A percentile compares a stretch with the other conserved stretches of the same genome.
Evolutionary conservation across 768 basidiomycete genomes (phyloP).

Genomic region (Termitomyces sp.): DNA sequence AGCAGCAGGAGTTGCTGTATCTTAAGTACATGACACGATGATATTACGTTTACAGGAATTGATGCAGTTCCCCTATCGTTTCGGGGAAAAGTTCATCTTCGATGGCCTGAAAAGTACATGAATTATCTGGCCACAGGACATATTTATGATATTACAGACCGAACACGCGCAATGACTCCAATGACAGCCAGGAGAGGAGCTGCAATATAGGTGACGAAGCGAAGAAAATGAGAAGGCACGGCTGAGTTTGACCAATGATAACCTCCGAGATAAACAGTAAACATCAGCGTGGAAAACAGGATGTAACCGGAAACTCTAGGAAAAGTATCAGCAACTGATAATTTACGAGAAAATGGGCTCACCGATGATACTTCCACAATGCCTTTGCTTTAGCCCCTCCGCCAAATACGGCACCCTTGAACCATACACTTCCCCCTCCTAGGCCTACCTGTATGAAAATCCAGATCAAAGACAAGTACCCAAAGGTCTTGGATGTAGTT

Average conservation of each 20-base stretch:
- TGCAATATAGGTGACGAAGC: constrained; percentile 47
- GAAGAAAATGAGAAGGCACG: constrained; percentile 31
- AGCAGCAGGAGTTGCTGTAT: constrained; percentile 4
- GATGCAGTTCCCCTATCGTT: background rate
- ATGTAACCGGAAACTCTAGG: constrained; percentile 68
- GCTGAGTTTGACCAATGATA: constrained; percentile 43
- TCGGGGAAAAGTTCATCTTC: constrained; percentile 57
- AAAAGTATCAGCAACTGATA: background rate
- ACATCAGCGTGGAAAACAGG: constrained; percentile 52
- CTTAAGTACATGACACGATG: background rate
- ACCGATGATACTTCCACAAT: constrained; percentile 85
- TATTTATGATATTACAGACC: constrained; percentile 30
- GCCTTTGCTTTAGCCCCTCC: constrained; percentile 66
- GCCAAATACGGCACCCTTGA: constrained; percentile 61
- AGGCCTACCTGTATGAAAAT: constrained; percentile 52
- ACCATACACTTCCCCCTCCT: constrained; percentile 79
- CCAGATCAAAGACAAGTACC: constrained; percentile 58
- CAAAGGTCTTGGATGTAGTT: constrained; percentile 43
- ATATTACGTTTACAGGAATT: background rate
- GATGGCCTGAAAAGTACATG: constrained; percentile 34
- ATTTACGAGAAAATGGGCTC: constrained; percentile 1
- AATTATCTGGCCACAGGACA: background rate
- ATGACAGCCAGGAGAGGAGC: constrained; percentile 43
- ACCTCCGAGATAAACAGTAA: constrained; percentile 67
- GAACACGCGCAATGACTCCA: constrained; percentile 42